phyloP scores from a whole-genome alignment of 2,329 filamentous ascomycete species.

The Elsinoe perseae region DNA sequence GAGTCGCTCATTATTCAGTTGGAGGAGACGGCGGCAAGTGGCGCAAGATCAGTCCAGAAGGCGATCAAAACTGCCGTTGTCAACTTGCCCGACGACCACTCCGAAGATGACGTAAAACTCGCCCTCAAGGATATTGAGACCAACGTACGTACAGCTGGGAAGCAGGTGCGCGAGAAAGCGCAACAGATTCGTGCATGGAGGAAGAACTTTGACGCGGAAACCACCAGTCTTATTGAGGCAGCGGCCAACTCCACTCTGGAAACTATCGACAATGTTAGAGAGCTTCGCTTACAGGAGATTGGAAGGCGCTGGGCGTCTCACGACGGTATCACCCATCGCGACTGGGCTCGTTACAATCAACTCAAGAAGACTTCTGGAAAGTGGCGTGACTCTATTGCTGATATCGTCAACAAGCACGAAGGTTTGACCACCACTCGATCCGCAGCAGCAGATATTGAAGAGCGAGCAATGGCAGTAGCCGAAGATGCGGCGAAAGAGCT shows the following conservation, averaged over 20 bases:
- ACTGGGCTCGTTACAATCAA: conserved; percentile 92
- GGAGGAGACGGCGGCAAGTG: conserved; percentile 56
- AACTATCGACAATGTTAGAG: conserved; percentile 73
- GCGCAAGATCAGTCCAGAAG: conserved; percentile 58
- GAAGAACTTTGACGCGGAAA: conserved; percentile 60
- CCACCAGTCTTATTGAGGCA: conserved; percentile 59
- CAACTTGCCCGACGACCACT: conserved; percentile 51
- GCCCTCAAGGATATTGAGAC: conserved; percentile 46
- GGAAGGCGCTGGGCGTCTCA: conserved; percentile 94
- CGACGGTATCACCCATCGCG: conserved; percentile 90
- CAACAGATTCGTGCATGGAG: conserved; percentile 72
- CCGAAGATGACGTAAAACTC: conserved; percentile 44
- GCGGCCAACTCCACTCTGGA: conserved; percentile 74
- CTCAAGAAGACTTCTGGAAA: conserved; percentile 74
- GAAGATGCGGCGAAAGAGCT: conserved; percentile 74
- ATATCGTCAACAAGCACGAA: conserved; percentile 65
- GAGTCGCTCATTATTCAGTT: conserved; percentile 60
- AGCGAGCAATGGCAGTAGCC: conserved; percentile 71
- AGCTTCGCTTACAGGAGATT: conserved; percentile 80
- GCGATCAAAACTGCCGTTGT: conserved; percentile 53
- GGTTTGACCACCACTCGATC: conserved; percentile 61
- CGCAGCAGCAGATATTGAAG: conserved; percentile 62
- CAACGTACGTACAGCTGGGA: conserved; percentile 59
- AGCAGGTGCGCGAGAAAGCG: conserved; percentile 67
- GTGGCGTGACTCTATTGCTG: conserved; percentile 76